Base-by-base conservation (phyloP, 306 rosid species). In the Malus sylvestris region DNA sequence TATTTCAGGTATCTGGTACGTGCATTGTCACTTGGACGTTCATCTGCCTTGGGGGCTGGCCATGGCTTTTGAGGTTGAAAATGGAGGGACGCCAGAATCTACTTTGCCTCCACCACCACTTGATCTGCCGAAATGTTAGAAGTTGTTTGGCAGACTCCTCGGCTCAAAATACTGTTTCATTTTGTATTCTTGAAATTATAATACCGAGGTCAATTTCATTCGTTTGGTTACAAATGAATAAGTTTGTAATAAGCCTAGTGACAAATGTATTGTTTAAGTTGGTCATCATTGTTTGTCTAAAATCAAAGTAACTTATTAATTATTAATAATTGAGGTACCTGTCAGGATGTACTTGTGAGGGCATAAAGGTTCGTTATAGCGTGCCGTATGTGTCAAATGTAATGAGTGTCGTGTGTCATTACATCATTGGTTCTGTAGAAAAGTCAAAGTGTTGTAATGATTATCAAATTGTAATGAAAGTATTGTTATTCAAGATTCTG, bases 21-120 rank as follows among this genome's bases (percentile, higher is more conserved):
- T 80, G 12, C 96, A 90, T 18, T 92, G 96, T 74, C 97, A 92
- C 67, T 22, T 92, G 32, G 93, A 92, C 14, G 83, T 57, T 22
- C 93, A 92, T 74, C 14, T 92, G 82, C 88, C 97, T 0, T 87
- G 91, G 89, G 97, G 97, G 0, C 60, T 92, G 51, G 81, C 51
- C 33, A 87, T 80, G 88, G 91, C 83, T 10, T 86, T 83, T 51
- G 89, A 86, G 55, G 83, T 86, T 32, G 79, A 74, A 72, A 83
- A 83, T 30, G 89, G 89, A 57, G 77, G 79, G n/a, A 78, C 81
- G 15, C 68, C 76, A 6, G 55, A 87, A 3, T 53, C 87, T 0
- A 67, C 78, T 5, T 49, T 90, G 69, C 93, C 92, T 66, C 80
- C 87, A 1, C 92, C 96, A 23, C 97, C 96, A 0, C 23, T 68